These are phyloP conservation scores for Cyclanthera cordifolia DNA, from an alignment of 306 rosid genomes.

Conservation along the genomic window DNA sequence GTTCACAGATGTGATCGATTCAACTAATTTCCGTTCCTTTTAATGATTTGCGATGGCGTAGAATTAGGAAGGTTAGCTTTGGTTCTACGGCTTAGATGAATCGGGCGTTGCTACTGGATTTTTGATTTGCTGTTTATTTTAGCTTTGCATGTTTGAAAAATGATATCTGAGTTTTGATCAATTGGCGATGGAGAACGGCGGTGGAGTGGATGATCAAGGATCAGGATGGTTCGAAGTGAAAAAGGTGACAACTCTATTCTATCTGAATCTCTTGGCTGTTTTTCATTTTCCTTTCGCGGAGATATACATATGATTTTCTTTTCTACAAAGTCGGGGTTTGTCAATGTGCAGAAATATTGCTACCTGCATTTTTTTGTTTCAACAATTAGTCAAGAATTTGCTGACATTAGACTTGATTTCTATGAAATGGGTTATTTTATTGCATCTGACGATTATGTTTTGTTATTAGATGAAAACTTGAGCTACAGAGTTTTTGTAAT, in stretches of 20 bases:
- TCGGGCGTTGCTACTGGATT: not conserved
- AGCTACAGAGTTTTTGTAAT: not conserved
- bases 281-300: not conserved
- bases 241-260: constrained; percentile 39
- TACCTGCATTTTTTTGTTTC: constrained; percentile 5
- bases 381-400: not conserved
- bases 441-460: constrained; percentile 6
- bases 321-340: not conserved
- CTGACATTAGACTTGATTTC: not conserved
- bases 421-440: not conserved
- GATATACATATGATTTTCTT: not conserved
- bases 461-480: not conserved
- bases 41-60: not conserved
- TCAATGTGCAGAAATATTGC: not conserved
- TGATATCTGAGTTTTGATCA: constrained; percentile 24
- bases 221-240: constrained; percentile 97
- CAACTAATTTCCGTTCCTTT: not conserved
- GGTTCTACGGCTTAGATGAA: not conserved
- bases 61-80: constrained; percentile 1
- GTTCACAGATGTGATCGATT: constrained; percentile 7
- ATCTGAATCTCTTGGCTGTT: not conserved
- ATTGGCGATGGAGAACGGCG: constrained; percentile 56
- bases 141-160: constrained; percentile 1
- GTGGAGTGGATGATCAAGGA: constrained; percentile 67
- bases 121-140: not conserved